phyloP scores from a whole-genome alignment of 2,329 filamentous ascomycete genomes.

The Colletotrichum liaoningense region DNA sequence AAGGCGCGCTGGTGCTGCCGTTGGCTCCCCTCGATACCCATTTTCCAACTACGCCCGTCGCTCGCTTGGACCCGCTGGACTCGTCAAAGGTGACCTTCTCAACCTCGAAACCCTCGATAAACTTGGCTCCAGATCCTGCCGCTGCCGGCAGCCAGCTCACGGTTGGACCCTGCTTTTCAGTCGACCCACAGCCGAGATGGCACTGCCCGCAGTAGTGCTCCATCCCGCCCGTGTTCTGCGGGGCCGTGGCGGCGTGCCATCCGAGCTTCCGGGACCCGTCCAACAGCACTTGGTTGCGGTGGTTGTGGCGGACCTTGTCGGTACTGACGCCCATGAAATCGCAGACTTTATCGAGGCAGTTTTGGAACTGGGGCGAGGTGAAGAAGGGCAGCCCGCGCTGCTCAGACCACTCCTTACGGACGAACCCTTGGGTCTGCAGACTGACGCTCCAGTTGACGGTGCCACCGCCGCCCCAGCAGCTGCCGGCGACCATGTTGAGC shows the following conservation, averaged over 20 bases:
- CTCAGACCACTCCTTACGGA: conserved; percentile 84
- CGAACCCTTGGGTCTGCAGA: conserved; percentile 76
- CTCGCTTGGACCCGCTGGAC: conserved; percentile 59
- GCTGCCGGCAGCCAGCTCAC: conserved; percentile 85
- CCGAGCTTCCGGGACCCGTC: conserved; percentile 81
- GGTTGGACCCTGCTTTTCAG: conserved; percentile 82
- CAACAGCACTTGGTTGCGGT: conserved; percentile 76
- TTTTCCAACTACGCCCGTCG: conserved; percentile 77
- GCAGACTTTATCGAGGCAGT: conserved; percentile 83
- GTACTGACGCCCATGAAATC: conserved; percentile 80
- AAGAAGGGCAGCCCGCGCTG: conserved; percentile 77
- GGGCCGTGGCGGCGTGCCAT: conserved; percentile 75
- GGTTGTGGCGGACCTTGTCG: conserved; percentile 77
- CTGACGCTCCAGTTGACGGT: conserved; percentile 86
- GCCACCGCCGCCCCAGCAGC: conserved; percentile 86
- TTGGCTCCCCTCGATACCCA: conserved; percentile 80
- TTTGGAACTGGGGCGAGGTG: conserved; percentile 77
- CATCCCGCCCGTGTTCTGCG: conserved; percentile 81
- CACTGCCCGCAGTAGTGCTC: conserved; percentile 81
- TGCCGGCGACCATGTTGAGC: conserved; percentile 73
- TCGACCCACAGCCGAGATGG: conserved; percentile 70
- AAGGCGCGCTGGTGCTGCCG: conserved; percentile 65
- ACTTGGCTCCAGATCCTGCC: conserved; percentile 78
- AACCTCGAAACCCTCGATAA: conserved; percentile 85
- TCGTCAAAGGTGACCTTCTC: conserved; percentile 77